Conservation (phyloP, 192 early-diverging fungal genomes). For the Coemansia sp. region DNA sequence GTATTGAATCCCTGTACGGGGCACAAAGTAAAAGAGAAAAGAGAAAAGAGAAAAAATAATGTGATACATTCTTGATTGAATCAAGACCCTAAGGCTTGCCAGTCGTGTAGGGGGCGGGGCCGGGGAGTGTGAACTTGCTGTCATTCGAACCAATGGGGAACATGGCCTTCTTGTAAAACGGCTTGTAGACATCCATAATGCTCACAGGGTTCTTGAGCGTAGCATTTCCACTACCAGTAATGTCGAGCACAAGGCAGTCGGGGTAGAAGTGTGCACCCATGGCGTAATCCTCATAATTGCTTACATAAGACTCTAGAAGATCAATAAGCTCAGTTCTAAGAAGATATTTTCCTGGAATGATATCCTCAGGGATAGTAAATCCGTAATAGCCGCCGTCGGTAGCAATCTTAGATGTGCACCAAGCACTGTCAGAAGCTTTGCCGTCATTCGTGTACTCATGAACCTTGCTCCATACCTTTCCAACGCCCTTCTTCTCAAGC, state of each 20-base stretch:
- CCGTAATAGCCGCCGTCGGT: background rate
- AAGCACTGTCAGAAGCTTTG: background rate
- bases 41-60: no score
- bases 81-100: background rate
- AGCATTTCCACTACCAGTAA: background rate
- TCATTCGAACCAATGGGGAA: background rate
- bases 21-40: no score
- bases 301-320: no score
- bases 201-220: background rate
- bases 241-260: background rate
- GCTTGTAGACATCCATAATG: background rate
- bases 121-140: background rate
- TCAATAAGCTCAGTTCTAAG: no score
- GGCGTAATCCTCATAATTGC: background rate
- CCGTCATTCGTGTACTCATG: background rate
- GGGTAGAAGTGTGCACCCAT: background rate
- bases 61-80: no score
- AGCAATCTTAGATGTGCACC: background rate
- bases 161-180: background rate
- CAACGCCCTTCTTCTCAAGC: background rate
- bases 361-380: no score
- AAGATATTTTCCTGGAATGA: no score
- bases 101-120: background rate
- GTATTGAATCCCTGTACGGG: no score
- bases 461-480: background rate